Percentiles rank a stretch among this genome's conserved stretches.
Conservation (phyloP, 2,329 filamentous ascomycete species). For the Ascosphaera pollenicola region DNA sequence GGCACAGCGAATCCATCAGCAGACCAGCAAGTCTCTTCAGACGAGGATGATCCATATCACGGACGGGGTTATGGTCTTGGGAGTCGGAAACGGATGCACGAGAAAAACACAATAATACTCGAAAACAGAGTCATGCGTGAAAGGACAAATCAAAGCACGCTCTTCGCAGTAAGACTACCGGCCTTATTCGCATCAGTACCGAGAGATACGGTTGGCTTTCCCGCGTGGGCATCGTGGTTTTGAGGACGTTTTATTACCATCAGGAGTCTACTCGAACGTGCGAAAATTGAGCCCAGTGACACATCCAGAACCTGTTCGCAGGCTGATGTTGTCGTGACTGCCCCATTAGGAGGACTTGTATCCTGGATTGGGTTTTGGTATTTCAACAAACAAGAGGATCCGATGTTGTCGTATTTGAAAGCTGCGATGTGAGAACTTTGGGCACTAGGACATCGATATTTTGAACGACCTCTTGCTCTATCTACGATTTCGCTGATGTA, state of each 20-base stretch:
- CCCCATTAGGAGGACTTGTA: no score
- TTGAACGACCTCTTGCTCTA: constrained; percentile 1
- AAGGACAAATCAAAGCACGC: constrained; percentile 31
- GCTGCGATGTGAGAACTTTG: constrained; percentile 18
- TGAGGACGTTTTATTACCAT: constrained; percentile 1
- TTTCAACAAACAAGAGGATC: constrained; percentile 6
- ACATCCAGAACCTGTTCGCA: constrained; percentile 1
- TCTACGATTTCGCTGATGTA: no score
- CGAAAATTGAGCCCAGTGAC: neutral
- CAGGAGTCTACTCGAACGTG: neutral
- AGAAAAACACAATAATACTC: constrained; percentile 40
- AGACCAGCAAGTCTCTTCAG: neutral
- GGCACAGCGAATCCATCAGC: no score
- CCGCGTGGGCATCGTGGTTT: constrained; percentile 8
- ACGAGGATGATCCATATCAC: neutral
- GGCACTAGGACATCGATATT: neutral
- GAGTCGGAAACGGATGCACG: constrained; percentile 36
- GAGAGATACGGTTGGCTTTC: constrained; percentile 7
- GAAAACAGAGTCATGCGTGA: constrained; percentile 38
- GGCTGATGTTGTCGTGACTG: constrained; percentile 1
- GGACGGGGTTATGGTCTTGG: constrained; percentile 21
- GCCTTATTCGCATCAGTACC: constrained; percentile 7
- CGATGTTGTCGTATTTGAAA: constrained; percentile 21
- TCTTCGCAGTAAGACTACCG: constrained; percentile 28
- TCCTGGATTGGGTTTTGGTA: no score